phyloP scores from a whole-genome alignment of 164 flowering plant genomes.

The Berberis vulgaris region DNA sequence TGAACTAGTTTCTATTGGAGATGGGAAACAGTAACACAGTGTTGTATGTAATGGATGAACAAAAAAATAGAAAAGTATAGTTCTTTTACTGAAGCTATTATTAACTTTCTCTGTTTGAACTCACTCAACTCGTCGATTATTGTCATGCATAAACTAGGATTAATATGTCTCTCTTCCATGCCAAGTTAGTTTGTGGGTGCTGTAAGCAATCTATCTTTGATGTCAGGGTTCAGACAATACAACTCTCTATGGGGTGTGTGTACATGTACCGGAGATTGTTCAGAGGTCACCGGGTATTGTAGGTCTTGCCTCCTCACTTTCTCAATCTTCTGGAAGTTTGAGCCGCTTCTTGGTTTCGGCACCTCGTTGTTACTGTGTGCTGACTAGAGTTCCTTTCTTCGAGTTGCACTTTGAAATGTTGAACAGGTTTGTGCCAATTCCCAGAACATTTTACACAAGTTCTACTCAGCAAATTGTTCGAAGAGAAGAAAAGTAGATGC shows the following conservation, averaged over 20 bases:
- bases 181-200: conserved; percentile 2
- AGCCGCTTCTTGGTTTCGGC: conserved; percentile 81
- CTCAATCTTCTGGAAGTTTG: conserved; percentile 34
- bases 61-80: too few relatives aligned
- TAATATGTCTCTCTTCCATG: background rate
- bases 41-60: too few relatives aligned
- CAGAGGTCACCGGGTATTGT: conserved; percentile 67
- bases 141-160: background rate
- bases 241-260: conserved; percentile 90
- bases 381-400: conserved; percentile 89
- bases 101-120: too few relatives aligned
- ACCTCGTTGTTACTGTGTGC: conserved; percentile 90
- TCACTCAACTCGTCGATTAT: too few relatives aligned
- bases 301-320: conserved; percentile 48
- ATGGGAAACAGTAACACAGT: too few relatives aligned
- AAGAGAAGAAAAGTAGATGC: too few relatives aligned
- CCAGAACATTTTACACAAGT: background rate
- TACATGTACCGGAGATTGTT: conserved; percentile 84
- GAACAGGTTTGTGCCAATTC: conserved; percentile 54
- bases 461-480: too few relatives aligned
- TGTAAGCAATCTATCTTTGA: conserved; percentile 12
- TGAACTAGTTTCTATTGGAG: too few relatives aligned
- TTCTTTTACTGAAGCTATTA: too few relatives aligned
- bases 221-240: conserved; percentile 74
- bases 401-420: conserved; percentile 91